phyloP scores from a whole-genome alignment of 169 alveolate species.

The Plasmodium coatneyi region DNA sequence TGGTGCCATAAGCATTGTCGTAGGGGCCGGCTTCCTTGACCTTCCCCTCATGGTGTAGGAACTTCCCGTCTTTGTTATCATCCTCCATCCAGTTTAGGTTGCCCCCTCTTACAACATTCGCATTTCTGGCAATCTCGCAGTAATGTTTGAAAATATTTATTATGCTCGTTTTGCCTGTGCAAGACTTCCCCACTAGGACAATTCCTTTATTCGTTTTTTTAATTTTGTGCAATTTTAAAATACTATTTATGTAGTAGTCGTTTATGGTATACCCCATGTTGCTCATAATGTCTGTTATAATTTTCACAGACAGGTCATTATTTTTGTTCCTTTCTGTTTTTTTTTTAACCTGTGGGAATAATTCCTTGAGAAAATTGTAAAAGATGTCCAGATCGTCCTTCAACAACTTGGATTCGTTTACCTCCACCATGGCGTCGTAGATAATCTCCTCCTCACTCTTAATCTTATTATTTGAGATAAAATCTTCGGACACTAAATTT shows the following conservation, averaged over 20 bases:
- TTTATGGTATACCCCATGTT: conserved; percentile 73
- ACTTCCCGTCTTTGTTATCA: conserved; percentile 1
- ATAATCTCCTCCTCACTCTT: conserved; percentile 73
- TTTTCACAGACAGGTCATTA: conserved; percentile 38
- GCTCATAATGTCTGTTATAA: conserved; percentile 59
- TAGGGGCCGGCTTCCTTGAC: neutral
- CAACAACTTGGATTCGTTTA: conserved; percentile 61
- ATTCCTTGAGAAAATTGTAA: conserved; percentile 55
- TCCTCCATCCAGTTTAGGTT: neutral
- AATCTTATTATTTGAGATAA: conserved; percentile 21
- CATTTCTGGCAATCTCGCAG: conserved; percentile 32
- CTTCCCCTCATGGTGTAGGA: neutral
- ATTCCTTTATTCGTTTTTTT: conserved; percentile 75
- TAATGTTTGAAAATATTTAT: conserved; percentile 59
- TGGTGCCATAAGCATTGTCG: neutral
- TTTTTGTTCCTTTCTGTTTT: conserved; percentile 37
- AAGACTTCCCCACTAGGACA: conserved; percentile 63
- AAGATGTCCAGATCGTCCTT: conserved; percentile 69
- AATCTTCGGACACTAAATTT: conserved; percentile 77
- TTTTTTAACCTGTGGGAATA: conserved; percentile 53
- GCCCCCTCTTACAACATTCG: neutral
- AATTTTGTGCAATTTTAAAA: conserved; percentile 64
- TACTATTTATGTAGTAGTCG: conserved; percentile 65
- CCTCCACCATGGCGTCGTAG: conserved; percentile 67
- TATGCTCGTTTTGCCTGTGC: conserved; percentile 74